Base-by-base conservation (phyloP, 495 filamentous ascomycete genomes). In the Cenococcum geophilum region DNA sequence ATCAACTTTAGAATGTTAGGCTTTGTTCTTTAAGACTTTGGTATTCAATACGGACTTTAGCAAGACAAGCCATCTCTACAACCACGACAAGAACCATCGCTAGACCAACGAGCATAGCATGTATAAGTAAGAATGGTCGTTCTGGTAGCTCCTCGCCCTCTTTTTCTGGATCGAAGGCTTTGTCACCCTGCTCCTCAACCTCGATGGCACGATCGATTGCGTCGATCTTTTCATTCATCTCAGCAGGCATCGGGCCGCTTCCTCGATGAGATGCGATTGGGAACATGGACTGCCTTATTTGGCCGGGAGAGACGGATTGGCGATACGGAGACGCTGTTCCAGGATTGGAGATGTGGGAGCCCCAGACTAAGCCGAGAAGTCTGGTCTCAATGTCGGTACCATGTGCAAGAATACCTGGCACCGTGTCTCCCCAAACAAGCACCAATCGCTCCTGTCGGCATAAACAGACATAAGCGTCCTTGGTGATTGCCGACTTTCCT, bases 361-460 rank as follows among this genome's bases (percentile, higher is more conserved):
- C 68, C 64, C 65, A 63, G 61, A 70, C 70, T 34, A 68, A 45
- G 10, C 68, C 60, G 25, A 72, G 62, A 20, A 74, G 67, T 35
- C 68, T 68, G 27, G 63, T 65, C 63, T 77, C 75, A 12, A 77
- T 59, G 58, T 72, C 70, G 11, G 66, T 60, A 5, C 71, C 75
- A 49, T 74, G 72, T 8, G 63, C 61, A 22, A 77, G 61, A 34
- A 76, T 74, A 18, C 62, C 66, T 57, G 73, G 70, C 1, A 75
- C 63, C 20, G 71, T 69, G 25, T 75, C 71, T n/a, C 70, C 66
- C 75, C 75, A 76, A 37, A 76, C 65, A 14, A 77, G 62, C 9
- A 77, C 65, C 34, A 75, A 57, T n/a, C 64, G 56, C 59, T 76
- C 74, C 57, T 73, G 63, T 56, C 72, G 56, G 22, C 72, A 56